phyloP scores from a whole-genome alignment of 2,329 filamentous ascomycete species.

The Verticillium isaacii region DNA sequence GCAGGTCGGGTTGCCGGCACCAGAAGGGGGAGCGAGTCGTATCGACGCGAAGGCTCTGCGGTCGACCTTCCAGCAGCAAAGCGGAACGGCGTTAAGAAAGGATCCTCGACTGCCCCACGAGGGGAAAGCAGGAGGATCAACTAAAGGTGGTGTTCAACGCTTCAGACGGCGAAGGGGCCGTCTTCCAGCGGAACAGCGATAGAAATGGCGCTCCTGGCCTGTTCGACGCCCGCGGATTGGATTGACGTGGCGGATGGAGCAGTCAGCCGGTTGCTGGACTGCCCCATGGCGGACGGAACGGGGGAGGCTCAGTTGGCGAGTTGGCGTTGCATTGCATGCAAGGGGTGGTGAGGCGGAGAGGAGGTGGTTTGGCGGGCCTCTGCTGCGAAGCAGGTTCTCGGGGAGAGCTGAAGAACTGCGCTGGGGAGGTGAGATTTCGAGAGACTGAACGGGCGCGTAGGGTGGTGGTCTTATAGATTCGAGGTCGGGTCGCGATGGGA shows the following conservation, averaged over 20 bases:
- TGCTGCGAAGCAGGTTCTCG: slow-evolving; percentile 12
- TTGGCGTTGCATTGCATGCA: slow-evolving; percentile 3
- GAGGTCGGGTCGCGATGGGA: neutral
- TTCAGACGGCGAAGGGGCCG: neutral
- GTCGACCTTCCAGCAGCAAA: neutral
- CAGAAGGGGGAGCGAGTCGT: neutral
- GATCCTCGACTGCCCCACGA: neutral
- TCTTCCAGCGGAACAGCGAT: slow-evolving; percentile 7
- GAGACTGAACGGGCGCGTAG: neutral
- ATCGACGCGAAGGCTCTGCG: slow-evolving; percentile 14
- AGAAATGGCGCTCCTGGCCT: slow-evolving; percentile 10
- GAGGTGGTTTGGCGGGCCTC: slow-evolving; percentile 7
- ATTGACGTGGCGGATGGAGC: neutral
- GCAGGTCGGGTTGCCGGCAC: neutral
- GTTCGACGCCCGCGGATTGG: neutral
- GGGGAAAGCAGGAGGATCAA: neutral
- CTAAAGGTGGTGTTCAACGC: neutral
- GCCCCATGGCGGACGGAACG: slow-evolving; percentile 6
- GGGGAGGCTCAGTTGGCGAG: slow-evolving; percentile 9
- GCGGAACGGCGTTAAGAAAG: slow-evolving; percentile 1
- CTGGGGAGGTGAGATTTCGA: slow-evolving; percentile 4
- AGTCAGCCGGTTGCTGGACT: neutral
- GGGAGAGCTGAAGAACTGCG: slow-evolving; percentile 11
- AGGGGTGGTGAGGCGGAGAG: slow-evolving; percentile 3
- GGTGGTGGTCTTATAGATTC: slow-evolving; percentile 10